Conservation (phyloP, 2,329 filamentous ascomycete species). For the Fusarium sp. region DNA sequence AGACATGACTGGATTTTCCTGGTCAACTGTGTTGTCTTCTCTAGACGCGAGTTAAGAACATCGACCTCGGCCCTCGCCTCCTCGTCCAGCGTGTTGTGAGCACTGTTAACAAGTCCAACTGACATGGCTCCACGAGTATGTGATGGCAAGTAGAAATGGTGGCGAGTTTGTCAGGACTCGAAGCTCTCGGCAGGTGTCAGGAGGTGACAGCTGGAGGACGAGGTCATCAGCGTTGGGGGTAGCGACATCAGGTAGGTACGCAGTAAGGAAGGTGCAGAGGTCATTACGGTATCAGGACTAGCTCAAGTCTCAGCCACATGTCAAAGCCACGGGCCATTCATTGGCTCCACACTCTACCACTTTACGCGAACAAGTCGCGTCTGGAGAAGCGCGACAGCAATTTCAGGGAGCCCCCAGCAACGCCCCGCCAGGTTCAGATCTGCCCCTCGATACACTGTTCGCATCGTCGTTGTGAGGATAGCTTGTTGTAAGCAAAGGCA, state of each 20-base stretch:
- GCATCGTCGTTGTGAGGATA: slow-evolving; percentile 13
- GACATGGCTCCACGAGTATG: slow-evolving; percentile 55
- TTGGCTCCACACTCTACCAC: slow-evolving; percentile 21
- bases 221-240: slow-evolving; percentile 7
- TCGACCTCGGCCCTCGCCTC: slow-evolving; percentile 78
- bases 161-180: not conserved
- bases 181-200: not conserved
- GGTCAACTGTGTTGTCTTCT: slow-evolving; percentile 92
- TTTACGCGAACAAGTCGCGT: slow-evolving; percentile 45
- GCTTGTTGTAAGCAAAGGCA: slow-evolving; percentile 15
- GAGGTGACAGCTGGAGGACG: not conserved
- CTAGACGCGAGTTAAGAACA: slow-evolving; percentile 78
- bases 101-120: slow-evolving; percentile 59
- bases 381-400: slow-evolving; percentile 29
- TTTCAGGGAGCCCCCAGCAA: slow-evolving; percentile 31
- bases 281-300: slow-evolving; percentile 29
- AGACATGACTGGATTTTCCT: slow-evolving; percentile 96
- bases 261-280: slow-evolving; percentile 3
- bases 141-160: not conserved
- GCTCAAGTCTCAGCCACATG: slow-evolving; percentile 21
- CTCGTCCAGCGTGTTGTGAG: slow-evolving; percentile 68
- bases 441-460: slow-evolving; percentile 22
- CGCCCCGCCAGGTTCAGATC: slow-evolving; percentile 30
- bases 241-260: slow-evolving; percentile 3
- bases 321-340: not conserved